These are phyloP conservation scores for Onygenales sp. DNA, from an alignment of 2,329 filamentous ascomycete genomes.

Conservation along the genomic window DNA sequence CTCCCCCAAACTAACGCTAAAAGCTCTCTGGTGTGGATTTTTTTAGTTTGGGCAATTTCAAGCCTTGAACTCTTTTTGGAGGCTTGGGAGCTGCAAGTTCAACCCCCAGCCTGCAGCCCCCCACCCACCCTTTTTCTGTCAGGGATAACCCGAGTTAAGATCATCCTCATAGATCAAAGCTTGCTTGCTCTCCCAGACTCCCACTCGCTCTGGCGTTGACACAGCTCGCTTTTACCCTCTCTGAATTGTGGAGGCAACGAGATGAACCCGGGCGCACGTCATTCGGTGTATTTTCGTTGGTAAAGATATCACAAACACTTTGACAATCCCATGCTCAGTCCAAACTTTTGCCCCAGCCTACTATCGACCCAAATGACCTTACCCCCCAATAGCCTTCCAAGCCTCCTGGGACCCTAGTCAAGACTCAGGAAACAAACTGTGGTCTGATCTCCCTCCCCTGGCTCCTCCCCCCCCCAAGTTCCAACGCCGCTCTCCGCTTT, in stretches of 20 bases:
- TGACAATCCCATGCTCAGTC: neutral
- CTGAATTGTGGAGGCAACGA: neutral
- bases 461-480: neutral
- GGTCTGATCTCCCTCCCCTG: conserved; percentile 1
- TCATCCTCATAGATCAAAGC: conserved; percentile 6
- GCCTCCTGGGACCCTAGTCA: neutral
- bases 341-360: neutral
- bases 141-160: conserved; percentile 3
- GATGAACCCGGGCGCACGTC: neutral
- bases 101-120: neutral
- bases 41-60: neutral
- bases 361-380: neutral
- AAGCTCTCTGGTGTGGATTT: neutral
- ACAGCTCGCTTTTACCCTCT: conserved; percentile 6
- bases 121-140: conserved; percentile 1
- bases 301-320: conserved; percentile 3
- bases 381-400: neutral
- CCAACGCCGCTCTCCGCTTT: neutral
- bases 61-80: conserved; percentile 2
- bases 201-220: neutral
- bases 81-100: conserved; percentile 3
- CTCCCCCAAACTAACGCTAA: neutral
- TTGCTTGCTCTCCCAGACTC: conserved; percentile 2
- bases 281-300: conserved; percentile 1
- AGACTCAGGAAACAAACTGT: neutral